Evolutionary conservation across 2,329 filamentous ascomycete genomes (phyloP), one percentile per base, ranked within the genome.

Genomic region (Neofusicoccum ribis): DNA sequence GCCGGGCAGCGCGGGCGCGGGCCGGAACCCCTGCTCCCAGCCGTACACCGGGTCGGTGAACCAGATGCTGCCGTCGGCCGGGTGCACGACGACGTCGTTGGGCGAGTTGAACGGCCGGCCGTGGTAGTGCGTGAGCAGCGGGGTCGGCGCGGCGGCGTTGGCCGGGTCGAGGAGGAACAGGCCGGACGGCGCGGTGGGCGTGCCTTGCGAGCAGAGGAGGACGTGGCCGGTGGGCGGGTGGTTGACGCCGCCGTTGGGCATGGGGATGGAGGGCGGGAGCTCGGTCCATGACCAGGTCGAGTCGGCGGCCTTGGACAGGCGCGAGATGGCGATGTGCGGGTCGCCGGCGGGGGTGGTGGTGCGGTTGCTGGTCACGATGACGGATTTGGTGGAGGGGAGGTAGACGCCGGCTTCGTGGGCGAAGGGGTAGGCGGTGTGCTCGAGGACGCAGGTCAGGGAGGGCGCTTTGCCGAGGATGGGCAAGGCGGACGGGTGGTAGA

Each of bases 371-470:
- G 78, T 80, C 62, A 80, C 73, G 69, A 74, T 79, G 14, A 80
- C 67, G 3, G 69, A 69, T 37, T 76, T 72, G 3, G 70, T 73
- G 3, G 67, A 59, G 2, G 72, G 69, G 6, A 78, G 70, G 69
- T 72, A 80, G 49, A 79, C 69, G 23, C 77, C 70, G 0, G 82
- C 82, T 71, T 85, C 83, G 66, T 85, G 82, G 1, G 82, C 82
- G 59, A 84, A 84, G 0, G 81, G 78, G 49, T 39, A 39, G 37
- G 14, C 14, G 17, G 20, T 31, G 27, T 71, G 69, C 62, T 75
- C 71, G 15, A 78, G 46, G 56, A 72, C 71, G 20, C 75, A 71
- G 2, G 75, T 69, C 43, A 59, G 54, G 12, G 14, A 23, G 7
- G 54, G 54, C 20, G 23, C 31, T 6, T 23, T 14, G 39, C 39